Percentiles rank a stretch among this genome's conserved stretches.
Evolutionary conservation across 2,329 filamentous ascomycete species (phyloP).

Genomic region (Penicillium sp.): DNA sequence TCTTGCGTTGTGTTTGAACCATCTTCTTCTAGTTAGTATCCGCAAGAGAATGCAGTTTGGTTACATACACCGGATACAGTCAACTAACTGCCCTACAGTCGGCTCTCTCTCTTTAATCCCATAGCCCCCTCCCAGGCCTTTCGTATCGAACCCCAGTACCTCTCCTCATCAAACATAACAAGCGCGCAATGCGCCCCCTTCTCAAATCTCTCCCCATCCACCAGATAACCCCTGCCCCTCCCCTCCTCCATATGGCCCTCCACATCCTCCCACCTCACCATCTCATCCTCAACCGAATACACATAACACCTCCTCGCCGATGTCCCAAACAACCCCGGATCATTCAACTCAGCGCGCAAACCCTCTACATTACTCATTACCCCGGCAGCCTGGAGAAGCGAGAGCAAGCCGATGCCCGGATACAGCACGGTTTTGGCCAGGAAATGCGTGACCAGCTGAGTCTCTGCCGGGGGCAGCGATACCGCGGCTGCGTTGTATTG

Average conservation of each 20-base stretch:
- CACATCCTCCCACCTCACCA: constrained; percentile 28
- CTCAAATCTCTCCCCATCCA: constrained; percentile 23
- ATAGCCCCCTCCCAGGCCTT: constrained; percentile 20
- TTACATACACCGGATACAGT: too few relatives aligned
- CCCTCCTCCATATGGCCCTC: constrained; percentile 25
- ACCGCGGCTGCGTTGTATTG: constrained; percentile 15
- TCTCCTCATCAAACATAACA: constrained; percentile 23
- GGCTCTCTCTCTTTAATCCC: not conserved
- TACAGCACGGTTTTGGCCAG: constrained; percentile 24
- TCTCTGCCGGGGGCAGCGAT: constrained; percentile 14
- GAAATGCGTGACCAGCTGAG: constrained; percentile 13
- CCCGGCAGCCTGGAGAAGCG: constrained; percentile 18
- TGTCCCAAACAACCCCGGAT: constrained; percentile 21
- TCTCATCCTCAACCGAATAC: constrained; percentile 25
- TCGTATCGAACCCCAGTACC: constrained; percentile 25
- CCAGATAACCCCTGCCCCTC: constrained; percentile 16
- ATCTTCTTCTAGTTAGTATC: too few relatives aligned
- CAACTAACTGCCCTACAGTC: not conserved
- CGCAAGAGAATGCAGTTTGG: too few relatives aligned
- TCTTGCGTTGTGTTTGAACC: too few relatives aligned
- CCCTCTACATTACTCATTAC: constrained; percentile 21
- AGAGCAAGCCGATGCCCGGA: constrained; percentile 22
- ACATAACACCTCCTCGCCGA: constrained; percentile 24
- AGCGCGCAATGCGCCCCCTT: constrained; percentile 26
- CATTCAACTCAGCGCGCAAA: constrained; percentile 25